Conservation (phyloP, 768 basidiomycete genomes). For the Austroboletus eburneus region DNA sequence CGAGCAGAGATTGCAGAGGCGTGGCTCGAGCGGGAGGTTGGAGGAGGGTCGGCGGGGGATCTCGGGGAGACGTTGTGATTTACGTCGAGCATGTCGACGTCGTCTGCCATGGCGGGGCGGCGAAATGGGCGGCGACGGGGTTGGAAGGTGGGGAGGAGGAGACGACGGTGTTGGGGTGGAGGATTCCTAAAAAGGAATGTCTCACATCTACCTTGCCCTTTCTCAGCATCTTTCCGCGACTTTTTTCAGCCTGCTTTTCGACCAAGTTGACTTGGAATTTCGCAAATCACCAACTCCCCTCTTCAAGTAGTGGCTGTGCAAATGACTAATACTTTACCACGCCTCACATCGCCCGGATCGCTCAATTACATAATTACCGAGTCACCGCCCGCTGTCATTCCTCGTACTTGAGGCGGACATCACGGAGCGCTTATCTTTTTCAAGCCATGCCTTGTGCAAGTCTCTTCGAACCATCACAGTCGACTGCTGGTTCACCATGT, state of each 20-base stretch:
- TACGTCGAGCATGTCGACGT: slow-evolving; percentile 28
- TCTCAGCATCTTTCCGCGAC: slow-evolving; percentile 27
- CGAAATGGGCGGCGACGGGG: background rate
- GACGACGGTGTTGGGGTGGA: slow-evolving; percentile 30
- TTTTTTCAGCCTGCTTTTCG: slow-evolving; percentile 24
- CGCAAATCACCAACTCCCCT: slow-evolving; percentile 10
- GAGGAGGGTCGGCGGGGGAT: slow-evolving; percentile 6
- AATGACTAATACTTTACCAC: slow-evolving; percentile 26
- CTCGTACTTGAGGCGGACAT: too few species aligned
- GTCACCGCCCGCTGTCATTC: too few species aligned
- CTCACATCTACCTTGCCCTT: slow-evolving; percentile 24
- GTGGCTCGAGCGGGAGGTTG: slow-evolving; percentile 14
- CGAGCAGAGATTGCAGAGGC: slow-evolving; percentile 14
- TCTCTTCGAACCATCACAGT: too few species aligned
- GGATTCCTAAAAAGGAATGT: slow-evolving; percentile 36
- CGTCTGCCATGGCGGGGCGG: slow-evolving; percentile 18
- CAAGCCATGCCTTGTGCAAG: too few species aligned
- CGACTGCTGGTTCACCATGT: too few species aligned
- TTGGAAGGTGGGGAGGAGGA: slow-evolving; percentile 25
- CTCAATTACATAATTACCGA: too few species aligned
- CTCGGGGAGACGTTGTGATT: background rate
- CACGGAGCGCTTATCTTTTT: too few species aligned
- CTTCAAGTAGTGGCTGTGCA: background rate
- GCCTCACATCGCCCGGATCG: background rate
- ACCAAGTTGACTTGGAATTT: slow-evolving; percentile 25